phyloP scores from a whole-genome alignment of 768 basidiomycete genomes.

The Tulasnella sp. region DNA sequence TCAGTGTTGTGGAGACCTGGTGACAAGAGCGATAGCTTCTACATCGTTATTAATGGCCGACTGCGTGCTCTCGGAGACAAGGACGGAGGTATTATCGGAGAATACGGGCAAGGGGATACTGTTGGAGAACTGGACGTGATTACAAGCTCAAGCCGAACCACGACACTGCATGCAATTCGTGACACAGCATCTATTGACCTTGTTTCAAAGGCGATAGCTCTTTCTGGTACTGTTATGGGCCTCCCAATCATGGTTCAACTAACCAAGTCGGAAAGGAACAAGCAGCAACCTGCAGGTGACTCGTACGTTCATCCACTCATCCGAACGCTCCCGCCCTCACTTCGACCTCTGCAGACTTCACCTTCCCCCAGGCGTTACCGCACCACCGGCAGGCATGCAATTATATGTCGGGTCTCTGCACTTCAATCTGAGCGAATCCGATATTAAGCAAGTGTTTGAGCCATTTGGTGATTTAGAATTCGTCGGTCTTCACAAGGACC shows the following conservation, averaged over 20 bases:
- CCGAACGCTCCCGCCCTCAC: slow-evolving; percentile 13
- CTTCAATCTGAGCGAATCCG: slow-evolving; percentile 92
- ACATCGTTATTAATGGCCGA: slow-evolving; percentile 96
- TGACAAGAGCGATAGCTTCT: slow-evolving; percentile 88
- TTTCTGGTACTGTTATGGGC: slow-evolving; percentile 95
- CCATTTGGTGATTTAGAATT: slow-evolving; percentile 97
- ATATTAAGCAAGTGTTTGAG: slow-evolving; percentile 98
- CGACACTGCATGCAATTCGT: slow-evolving; percentile 93
- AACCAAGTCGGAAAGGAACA: slow-evolving; percentile 91
- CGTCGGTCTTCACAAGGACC: slow-evolving; percentile 94
- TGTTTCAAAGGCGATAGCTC: slow-evolving; percentile 78
- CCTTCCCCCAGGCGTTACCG: slow-evolving; percentile 71
- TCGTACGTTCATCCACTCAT: slow-evolving; percentile 39
- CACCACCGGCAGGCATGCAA: slow-evolving; percentile 70
- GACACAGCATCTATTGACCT: slow-evolving; percentile 85
- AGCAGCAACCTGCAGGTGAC: slow-evolving; percentile 65
- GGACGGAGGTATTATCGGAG: slow-evolving; percentile 68
- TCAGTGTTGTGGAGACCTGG: slow-evolving; percentile 89
- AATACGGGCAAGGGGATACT: slow-evolving; percentile 95
- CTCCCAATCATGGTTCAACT: slow-evolving; percentile 93
- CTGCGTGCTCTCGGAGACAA: slow-evolving; percentile 78
- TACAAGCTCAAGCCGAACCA: slow-evolving; percentile 72
- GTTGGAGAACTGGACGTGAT: slow-evolving; percentile 98
- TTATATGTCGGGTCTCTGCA: slow-evolving; percentile 95
- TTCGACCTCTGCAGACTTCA: slow-evolving; percentile 41